Percentiles rank a stretch among this genome's conserved stretches.
These are phyloP conservation scores for Cicer arietinum DNA, from an alignment of 306 rosid genomes.

Conservation along the genomic window DNA sequence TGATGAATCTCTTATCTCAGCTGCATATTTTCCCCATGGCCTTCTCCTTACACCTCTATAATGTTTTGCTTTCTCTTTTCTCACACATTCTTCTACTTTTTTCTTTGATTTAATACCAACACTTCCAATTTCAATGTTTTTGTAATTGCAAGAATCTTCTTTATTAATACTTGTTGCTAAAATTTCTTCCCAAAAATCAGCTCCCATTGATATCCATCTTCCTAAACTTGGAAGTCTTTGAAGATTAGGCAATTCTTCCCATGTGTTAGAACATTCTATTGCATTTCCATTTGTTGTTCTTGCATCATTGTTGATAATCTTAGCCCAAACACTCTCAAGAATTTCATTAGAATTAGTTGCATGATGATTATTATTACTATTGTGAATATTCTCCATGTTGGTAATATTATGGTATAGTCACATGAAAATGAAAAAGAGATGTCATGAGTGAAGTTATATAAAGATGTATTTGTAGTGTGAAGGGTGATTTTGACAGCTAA, in stretches of 20 bases:
- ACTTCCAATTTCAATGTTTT: constrained; percentile 35
- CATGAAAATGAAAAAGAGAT: constrained; percentile 13
- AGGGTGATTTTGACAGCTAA: constrained; percentile 52
- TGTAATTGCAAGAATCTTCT: constrained; percentile 30
- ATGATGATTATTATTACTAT: constrained; percentile 43
- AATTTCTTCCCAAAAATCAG: constrained; percentile 84
- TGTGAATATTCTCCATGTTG: constrained; percentile 50
- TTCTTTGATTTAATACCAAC: background rate
- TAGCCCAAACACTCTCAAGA: constrained; percentile 92
- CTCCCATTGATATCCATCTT: constrained; percentile 94
- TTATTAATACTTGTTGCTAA: constrained; percentile 44
- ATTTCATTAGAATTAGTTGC: constrained; percentile 57
- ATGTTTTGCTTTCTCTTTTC: constrained; percentile 56
- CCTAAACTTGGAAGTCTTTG: constrained; percentile 86
- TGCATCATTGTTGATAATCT: constrained; percentile 53
- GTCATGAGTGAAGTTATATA: constrained; percentile 35
- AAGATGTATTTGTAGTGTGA: constrained; percentile 41
- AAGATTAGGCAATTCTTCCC: constrained; percentile 76
- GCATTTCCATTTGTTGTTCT: constrained; percentile 39
- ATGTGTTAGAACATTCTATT: constrained; percentile 45
- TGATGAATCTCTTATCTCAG: constrained; percentile 86
- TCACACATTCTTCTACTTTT: constrained; percentile 25
- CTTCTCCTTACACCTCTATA: constrained; percentile 93
- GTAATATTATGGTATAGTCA: constrained; percentile 1
- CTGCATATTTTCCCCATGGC: constrained; percentile 98